A percentile compares a stretch with the other conserved stretches of the same genome.
These are phyloP conservation scores for Pelargonium citronellum DNA, from an alignment of 441 rosid species.

Conservation along the genomic window DNA sequence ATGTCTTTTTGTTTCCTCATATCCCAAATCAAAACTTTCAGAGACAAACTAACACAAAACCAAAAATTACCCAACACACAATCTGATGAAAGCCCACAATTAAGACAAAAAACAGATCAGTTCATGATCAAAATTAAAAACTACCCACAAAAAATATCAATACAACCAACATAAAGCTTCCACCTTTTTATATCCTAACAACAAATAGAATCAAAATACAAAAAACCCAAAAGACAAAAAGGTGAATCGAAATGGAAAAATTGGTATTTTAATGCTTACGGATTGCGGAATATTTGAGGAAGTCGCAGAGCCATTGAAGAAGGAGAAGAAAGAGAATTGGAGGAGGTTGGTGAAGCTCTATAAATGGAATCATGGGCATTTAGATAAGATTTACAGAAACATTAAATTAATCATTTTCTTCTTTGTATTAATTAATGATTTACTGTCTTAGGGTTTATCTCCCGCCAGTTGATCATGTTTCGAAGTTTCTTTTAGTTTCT, in stretches of 20 bases:
- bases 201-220: neutral
- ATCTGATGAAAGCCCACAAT: neutral
- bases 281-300: slow-evolving; percentile 20
- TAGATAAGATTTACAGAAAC: slow-evolving; percentile 10
- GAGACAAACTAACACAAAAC: neutral
- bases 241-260: neutral
- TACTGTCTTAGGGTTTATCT: slow-evolving; percentile 27
- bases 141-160: neutral
- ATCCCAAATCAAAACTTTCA: slow-evolving; percentile 1
- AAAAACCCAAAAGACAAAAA: neutral
- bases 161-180: neutral
- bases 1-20: neutral
- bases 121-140: neutral
- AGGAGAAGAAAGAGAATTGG: slow-evolving; percentile 27
- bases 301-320: slow-evolving; percentile 45
- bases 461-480: slow-evolving; percentile 30
- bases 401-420: neutral
- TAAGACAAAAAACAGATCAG: too few species aligned
- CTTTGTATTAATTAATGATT: neutral
- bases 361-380: slow-evolving; percentile 7
- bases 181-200: neutral
- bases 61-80: neutral
- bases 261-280: slow-evolving; percentile 28
- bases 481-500: too few species aligned
- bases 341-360: slow-evolving; percentile 1